phyloP scores from a whole-genome alignment of 768 basidiomycete genomes.

The Phlebiopsis flavidoalba region DNA sequence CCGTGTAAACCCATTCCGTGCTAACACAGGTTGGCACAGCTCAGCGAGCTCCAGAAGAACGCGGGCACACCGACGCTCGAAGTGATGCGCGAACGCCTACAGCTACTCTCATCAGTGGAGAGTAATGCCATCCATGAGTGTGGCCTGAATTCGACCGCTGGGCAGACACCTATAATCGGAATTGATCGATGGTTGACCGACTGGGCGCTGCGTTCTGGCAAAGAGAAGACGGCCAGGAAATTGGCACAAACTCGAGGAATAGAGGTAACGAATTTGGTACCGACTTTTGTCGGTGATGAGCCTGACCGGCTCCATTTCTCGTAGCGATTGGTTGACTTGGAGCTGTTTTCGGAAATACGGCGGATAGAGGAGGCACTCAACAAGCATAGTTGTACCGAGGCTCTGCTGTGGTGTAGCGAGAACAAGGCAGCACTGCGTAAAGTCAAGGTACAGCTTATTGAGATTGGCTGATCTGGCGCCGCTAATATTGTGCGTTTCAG shows the following conservation, averaged over 20 bases:
- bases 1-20: not conserved
- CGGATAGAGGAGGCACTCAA: constrained; percentile 80
- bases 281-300: not conserved
- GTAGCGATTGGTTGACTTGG: constrained; percentile 85
- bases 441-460: constrained; percentile 55
- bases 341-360: constrained; percentile 84
- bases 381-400: constrained; percentile 78
- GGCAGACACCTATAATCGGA: constrained; percentile 56
- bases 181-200: constrained; percentile 91
- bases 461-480: constrained; percentile 3
- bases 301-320: not conserved
- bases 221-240: constrained; percentile 67
- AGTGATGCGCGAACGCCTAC: constrained; percentile 68
- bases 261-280: constrained; percentile 44
- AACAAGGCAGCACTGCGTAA: constrained; percentile 91
- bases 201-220: constrained; percentile 80
- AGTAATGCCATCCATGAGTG: constrained; percentile 25
- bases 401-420: constrained; percentile 93
- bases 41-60: constrained; percentile 44
- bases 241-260: constrained; percentile 76
- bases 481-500: constrained; percentile 35
- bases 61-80: constrained; percentile 55
- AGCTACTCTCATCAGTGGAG: constrained; percentile 66
- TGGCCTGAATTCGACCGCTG: no score
- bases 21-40: constrained; percentile 25